Base-by-base conservation (phyloP, 2,329 filamentous ascomycete species). In the Zasmidium angulare region DNA sequence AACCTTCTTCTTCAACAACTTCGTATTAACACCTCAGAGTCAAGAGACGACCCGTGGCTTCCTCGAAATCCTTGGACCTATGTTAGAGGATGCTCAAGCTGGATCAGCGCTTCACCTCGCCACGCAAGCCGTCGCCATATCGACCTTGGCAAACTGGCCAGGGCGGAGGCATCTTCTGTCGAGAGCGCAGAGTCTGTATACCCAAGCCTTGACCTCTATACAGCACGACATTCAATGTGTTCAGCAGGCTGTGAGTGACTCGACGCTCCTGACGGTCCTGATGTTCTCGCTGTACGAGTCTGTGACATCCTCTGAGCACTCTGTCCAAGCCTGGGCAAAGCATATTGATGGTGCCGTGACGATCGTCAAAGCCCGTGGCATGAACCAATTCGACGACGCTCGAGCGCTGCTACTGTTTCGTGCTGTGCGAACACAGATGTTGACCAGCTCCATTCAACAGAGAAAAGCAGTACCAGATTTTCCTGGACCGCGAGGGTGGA, bases 291-390 rank as follows among this genome's bases (percentile, higher is more conserved):
- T 59, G 20, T 62, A 59, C 46, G 56, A 59, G 26, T 26, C 52
- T 6, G 49, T 51, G 7, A 59, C 59, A 23, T 43, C 56, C 20
- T 50, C 56, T 11, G 50, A 53, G 3, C 51, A 56, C 21, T 59
- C 60, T 4, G 50, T 55, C 12, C 36, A 56, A 47, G 56, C 56
- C 19, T 59, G 60, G 60, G 56, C 60, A 2, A 52, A 50, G 17
- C 60, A 62, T 23, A 57, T 62, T 11, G 60, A 59, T 14, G 60
- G 60, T 9, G 60, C 60, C 4, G 51, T 55, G 11, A 58, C 60
- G 0, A 49, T 62, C 4, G 46, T 62, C 17, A 53, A 31, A n/a
- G 53, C 60, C 1, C 53, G 56, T n/a, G 56, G 60, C 3, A 20
- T 40, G 2, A 31, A 59, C 12, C 50, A 62, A 26, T 53, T 57